Conservation (phyloP, 352 stramenopile species). For the Phytophthora crassamura region DNA sequence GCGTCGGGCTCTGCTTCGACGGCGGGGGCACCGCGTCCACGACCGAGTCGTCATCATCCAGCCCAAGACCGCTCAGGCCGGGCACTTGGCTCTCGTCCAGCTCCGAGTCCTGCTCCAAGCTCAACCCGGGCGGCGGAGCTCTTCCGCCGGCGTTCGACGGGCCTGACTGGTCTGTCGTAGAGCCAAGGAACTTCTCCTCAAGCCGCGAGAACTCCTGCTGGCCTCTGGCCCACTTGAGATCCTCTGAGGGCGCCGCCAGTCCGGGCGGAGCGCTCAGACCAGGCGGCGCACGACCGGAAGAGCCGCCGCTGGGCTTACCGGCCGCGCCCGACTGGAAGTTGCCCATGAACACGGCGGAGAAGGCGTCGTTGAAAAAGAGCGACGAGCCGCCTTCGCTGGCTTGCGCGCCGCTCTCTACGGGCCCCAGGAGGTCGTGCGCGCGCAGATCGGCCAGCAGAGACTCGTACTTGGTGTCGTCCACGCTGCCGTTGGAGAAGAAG, state of each 20-base stretch:
- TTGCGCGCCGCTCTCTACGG: slow-evolving; percentile 51
- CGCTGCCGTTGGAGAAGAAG: slow-evolving; percentile 83
- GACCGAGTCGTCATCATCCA: slow-evolving; percentile 72
- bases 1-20: slow-evolving; percentile 16
- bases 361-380: slow-evolving; percentile 88
- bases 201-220: slow-evolving; percentile 78
- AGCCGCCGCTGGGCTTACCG: slow-evolving; percentile 20
- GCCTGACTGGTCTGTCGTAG: slow-evolving; percentile 1
- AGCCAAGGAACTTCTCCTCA: slow-evolving; percentile 54
- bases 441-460: slow-evolving; percentile 84
- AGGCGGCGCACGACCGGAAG: slow-evolving; percentile 42
- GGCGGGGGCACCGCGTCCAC: slow-evolving; percentile 7
- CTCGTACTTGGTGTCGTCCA: slow-evolving; percentile 90
- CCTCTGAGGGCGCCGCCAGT: slow-evolving; percentile 59
- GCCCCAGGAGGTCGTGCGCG: slow-evolving; percentile 83
- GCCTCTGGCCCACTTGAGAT: slow-evolving; percentile 83
- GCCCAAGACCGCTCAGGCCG: slow-evolving; percentile 63
- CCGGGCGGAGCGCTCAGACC: slow-evolving; percentile 69
- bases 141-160: background rate
- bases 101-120: slow-evolving; percentile 53
- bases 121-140: slow-evolving; percentile 25
- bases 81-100: slow-evolving; percentile 75
- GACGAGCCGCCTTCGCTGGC: slow-evolving; percentile 47
- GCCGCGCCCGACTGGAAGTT: slow-evolving; percentile 60
- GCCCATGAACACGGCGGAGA: slow-evolving; percentile 86